Evolutionary conservation across 164 flowering plant genomes (phyloP).

Genomic region (Vitis vinifera): ASM3070453v1 NC_081812.1:8802001-8802500

Average conservation of each 20-base stretch:
- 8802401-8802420: not conserved
- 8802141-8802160: not conserved
- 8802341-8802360: conserved; percentile 4
- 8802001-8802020: conserved; percentile 73
- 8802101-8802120: conserved; percentile 42
- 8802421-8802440: not conserved
- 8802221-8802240: conserved; percentile 93
- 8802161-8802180: not conserved
- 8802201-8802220: conserved; percentile 90
- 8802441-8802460: not conserved
- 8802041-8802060: conserved; percentile 77
- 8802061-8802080: conserved; percentile 86
- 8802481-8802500: no score
- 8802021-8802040: conserved; percentile 79
- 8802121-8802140: not conserved
- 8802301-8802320: conserved; percentile 74
- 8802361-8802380: not conserved
- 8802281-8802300: conserved; percentile 90
- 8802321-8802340: conserved; percentile 4
- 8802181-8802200: conserved; percentile 58
- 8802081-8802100: conserved; percentile 81
- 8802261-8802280: conserved; percentile 91
- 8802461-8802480: no score
- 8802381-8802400: not conserved
- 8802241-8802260: conserved; percentile 90